Percentiles rank a stretch among this genome's conserved stretches.
phyloP scores from a whole-genome alignment of 140 eudicot genomes.

The Senecio squalidus region DNA sequence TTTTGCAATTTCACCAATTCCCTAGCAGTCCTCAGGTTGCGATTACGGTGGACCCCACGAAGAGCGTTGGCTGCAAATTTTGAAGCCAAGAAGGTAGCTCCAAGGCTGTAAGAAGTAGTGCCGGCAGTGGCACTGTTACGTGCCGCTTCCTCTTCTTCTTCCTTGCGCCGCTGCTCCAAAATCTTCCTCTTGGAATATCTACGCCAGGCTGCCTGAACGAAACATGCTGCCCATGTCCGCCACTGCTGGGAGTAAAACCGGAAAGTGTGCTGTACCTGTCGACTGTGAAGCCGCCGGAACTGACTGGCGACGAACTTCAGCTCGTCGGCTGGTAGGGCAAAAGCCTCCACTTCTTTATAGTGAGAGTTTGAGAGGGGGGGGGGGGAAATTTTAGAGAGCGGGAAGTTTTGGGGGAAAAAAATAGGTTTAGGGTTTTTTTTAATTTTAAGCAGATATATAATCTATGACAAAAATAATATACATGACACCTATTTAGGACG shows the following conservation, averaged over 20 bases:
- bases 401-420: too few species aligned
- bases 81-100: too few species aligned
- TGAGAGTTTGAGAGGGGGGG: too few species aligned
- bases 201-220: slow-evolving; percentile 94
- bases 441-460: too few species aligned
- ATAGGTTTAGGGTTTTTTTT: too few species aligned
- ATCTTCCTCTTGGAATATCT: slow-evolving; percentile 66
- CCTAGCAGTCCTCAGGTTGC: slow-evolving; percentile 62
- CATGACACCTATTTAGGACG: too few species aligned
- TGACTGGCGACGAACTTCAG: slow-evolving; percentile 84
- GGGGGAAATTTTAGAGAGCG: too few species aligned
- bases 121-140: slow-evolving; percentile 20
- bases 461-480: too few species aligned
- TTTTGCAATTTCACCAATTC: slow-evolving; percentile 78
- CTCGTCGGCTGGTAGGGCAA: slow-evolving; percentile 84
- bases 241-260: slow-evolving; percentile 88
- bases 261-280: slow-evolving; percentile 93
- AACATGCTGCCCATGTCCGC: slow-evolving; percentile 97
- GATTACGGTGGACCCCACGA: slow-evolving; percentile 81
- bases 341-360: slow-evolving; percentile 89
- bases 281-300: slow-evolving; percentile 89
- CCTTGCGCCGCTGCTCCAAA: slow-evolving; percentile 55
- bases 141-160: slow-evolving; percentile 52
- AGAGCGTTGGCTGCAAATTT: slow-evolving; percentile 91
- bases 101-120: slow-evolving; percentile 56